Base-by-base conservation (phyloP, 129 eudicot genomes). In the Kitagawia praeruptora region DNA sequence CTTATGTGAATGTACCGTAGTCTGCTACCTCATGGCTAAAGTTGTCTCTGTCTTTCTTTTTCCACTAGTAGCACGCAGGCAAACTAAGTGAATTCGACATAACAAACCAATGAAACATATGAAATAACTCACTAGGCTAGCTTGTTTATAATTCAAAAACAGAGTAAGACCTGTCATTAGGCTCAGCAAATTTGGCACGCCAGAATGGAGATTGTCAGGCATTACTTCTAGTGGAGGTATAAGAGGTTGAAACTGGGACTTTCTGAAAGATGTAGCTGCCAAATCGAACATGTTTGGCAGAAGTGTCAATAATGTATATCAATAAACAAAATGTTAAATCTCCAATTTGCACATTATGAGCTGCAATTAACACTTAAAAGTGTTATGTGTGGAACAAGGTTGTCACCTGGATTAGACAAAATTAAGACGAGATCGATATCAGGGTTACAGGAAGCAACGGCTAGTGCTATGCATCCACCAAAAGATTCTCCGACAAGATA, bases 381-480 rank as follows among this genome's bases (percentile, higher is more conserved):
- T 54, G 12, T 46, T 69, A 37, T 37, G 39, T 16, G 15, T 64
- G 47, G 56, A 31, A 78, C 63, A 38, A n/a, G 18, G 41, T n/a
- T 25, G 67, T 39, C 67, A 93, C 98, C 98, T 85, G 98, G 91
- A 74, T 93, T 93, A 41, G 92, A 91, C 84, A 93, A 82, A 70
- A 93, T 85, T 39, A 93, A 80, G 7, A 89, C 37, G 63, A 93
- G 88, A 82, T 93, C 93, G 11, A 93, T 82, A 51, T 86, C 78
- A 48, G 90, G 93, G 81, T 89, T 90, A 71, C 88, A 88, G 28
- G 96, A 91, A 61, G 98, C 98, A 71, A 93, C 91, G 51, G 89
- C 81, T 15, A 89, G 93, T 16, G 98, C 96, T 34, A 93, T 88
- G 86, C 96, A 90, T 82, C 82, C 98, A 79, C 98, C 98, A 79